Evolutionary conservation across 441 rosid genomes (phyloP).

Genomic region (Viola pubescens): DNA sequence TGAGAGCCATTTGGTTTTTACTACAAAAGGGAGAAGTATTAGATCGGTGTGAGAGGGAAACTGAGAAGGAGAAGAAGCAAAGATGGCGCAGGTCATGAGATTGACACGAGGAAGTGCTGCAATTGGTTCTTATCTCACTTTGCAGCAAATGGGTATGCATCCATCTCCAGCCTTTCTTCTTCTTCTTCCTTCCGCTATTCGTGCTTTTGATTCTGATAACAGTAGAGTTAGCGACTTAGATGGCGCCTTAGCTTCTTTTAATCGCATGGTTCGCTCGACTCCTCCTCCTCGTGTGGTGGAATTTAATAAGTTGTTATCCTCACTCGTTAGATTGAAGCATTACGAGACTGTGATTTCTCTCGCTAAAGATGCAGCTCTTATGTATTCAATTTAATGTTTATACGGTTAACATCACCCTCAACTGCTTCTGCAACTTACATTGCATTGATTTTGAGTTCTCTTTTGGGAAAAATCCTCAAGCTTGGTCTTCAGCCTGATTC

Average conservation of each 20-base stretch:
- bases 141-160: not conserved
- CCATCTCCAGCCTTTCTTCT: not conserved
- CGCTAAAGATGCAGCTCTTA: not conserved
- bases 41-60: too few species aligned
- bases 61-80: too few species aligned
- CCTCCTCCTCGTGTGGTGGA: not conserved
- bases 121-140: not conserved
- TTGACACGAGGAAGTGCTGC: too few species aligned
- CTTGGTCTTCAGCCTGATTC: not conserved
- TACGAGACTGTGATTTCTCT: not conserved
- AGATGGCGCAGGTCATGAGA: too few species aligned
- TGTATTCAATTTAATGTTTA: not conserved
- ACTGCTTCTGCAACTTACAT: not conserved
- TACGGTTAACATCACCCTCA: not conserved
- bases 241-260: not conserved
- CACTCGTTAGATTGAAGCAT: not conserved
- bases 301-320: not conserved
- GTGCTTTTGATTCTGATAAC: not conserved
- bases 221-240: not conserved
- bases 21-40: too few species aligned
- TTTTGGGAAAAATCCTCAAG: not conserved
- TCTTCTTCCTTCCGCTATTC: not conserved
- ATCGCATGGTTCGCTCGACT: not conserved
- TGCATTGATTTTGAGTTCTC: not conserved
- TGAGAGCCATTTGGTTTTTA: too few species aligned